Evolutionary conservation across 179 eudicot genomes (phyloP), one percentile per base, ranked within the genome.

Genomic region (Dionaea muscipula): DNA sequence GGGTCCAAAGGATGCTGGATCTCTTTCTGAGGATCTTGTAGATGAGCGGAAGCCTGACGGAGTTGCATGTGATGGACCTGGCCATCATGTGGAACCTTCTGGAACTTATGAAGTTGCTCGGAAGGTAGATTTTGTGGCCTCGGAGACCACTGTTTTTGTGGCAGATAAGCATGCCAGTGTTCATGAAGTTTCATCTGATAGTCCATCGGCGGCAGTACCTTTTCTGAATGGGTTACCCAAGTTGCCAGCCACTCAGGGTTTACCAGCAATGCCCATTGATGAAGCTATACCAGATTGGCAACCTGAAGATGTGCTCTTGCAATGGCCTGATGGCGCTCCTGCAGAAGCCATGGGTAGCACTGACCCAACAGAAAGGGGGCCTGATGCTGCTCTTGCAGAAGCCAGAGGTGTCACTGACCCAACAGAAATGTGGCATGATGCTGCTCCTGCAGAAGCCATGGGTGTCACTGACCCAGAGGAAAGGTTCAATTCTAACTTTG

Each of bases 1-100:
- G 17, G 63, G 14, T 27, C 59, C 72, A 52, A 60, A 56, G 50
- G 63, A 40, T 18, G 41, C 27, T 59, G 53, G 41, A 25, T 45
- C 52, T 25, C 4, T 48, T 10, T 57, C 68, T 56, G 54, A 40
- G 4, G 55, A 65, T 22, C 44, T 37, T 41, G 37, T 39, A 23
- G 59, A 36, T 28, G 45, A 60, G 26, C 56, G 45, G 56, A 51
- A 17, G 55, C 56, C 63, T 51, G 60, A 56, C 49, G 35, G 46
- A 19, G 45, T 45, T 47, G 39, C 49, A 36, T 25, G 36, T 61
- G 26, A 37, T 46, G 31, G 41, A 43, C 62, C 25, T 38, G 61
- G 33, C 43, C 23, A 26, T 35, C 46, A 23, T 22, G 53, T 43
- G 45, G 55, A 16, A 11, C 17, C 65, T 41, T 48, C 64, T 27